Evolutionary conservation across 495 filamentous ascomycete genomes (phyloP), one percentile per base, ranked within the genome.

Genomic region (Penicillium ochrochloron): DNA sequence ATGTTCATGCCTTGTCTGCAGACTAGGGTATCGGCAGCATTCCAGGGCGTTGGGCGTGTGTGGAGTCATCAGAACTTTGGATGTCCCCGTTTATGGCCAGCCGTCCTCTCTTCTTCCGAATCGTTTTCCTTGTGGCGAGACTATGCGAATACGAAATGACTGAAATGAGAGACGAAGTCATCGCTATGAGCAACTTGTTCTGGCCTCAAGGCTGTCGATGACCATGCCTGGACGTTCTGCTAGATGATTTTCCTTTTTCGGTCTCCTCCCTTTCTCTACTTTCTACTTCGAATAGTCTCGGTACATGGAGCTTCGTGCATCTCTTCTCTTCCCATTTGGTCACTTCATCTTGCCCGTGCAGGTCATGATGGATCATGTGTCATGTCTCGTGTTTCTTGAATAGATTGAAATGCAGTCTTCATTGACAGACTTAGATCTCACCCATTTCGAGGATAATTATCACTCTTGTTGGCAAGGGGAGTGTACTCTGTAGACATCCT

Each of bases 361-460:
- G 41, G 53, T 35, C 35, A 42, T 44, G 46, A 39, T 60, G 3
- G 46, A 17, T 25, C 46, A 56, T 50, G 44, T 23, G 29, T 50
- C 14, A 37, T 50, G 44, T 23, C 33, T 50, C 12, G 25, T 57
- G 29, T 52, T n/a, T 12, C 10, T 7, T 48, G 53, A 58, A 67
- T 72, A 72, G 70, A 72, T 65, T 70, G 67, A 67, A 71, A 63
- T 72, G 59, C 62, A 65, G 67, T 70, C 67, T 70, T 70, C 64
- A 60, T 70, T 70, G 67, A 72, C 67, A 61, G 25, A 46, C 54
- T 21, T 8, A n/a, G n/a, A n/a, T n/a, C 29, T 55, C 7, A 12
- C 11, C 17, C 27, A 15, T 61, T 3, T 31, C 14, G 25, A 52
- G 48, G 27, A 27, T 3, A 5, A 9, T 5, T 17, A 27, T n/a